Conservation (phyloP, 257 asterid genomes). For the Nicotiana otophora region DNA sequence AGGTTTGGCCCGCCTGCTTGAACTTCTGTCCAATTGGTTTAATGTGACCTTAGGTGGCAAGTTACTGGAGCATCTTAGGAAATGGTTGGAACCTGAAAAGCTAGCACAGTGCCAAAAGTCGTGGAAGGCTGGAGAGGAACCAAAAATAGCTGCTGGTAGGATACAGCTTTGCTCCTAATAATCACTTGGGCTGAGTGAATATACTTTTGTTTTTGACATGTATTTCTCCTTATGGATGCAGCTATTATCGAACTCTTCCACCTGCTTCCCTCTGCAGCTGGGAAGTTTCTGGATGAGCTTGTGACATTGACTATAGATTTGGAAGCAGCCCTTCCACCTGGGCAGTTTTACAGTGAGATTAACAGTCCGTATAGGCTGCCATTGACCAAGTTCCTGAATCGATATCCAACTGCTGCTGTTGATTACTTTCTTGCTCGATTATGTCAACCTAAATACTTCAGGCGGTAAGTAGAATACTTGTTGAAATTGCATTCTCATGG, state of each 20-base stretch:
- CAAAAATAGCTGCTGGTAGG: slow-evolving; percentile 98
- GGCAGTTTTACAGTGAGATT: slow-evolving; percentile 94
- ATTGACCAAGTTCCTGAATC: slow-evolving; percentile 88
- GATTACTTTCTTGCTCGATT: slow-evolving; percentile 91
- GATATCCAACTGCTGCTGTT: slow-evolving; percentile 85
- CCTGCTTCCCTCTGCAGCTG: slow-evolving; percentile 97
- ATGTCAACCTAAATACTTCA: slow-evolving; percentile 77
- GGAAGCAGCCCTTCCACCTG: slow-evolving; percentile 97
- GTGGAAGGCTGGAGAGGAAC: slow-evolving; percentile 99
- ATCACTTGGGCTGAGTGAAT: not conserved
- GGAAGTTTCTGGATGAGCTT: slow-evolving; percentile 95
- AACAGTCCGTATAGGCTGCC: slow-evolving; percentile 98
- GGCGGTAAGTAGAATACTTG: slow-evolving; percentile 54
- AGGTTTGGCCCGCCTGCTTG: slow-evolving; percentile 97
- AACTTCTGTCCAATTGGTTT: slow-evolving; percentile 96
- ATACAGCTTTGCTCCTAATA: slow-evolving; percentile 3
- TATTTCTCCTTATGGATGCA: slow-evolving; percentile 34
- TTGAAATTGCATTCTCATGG: slow-evolving; percentile 1
- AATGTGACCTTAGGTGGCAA: slow-evolving; percentile 98
- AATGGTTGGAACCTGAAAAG: slow-evolving; percentile 99
- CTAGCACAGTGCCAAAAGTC: slow-evolving; percentile 89
- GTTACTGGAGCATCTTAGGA: slow-evolving; percentile 94
- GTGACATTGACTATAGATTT: slow-evolving; percentile 93
- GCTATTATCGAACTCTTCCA: slow-evolving; percentile 99
- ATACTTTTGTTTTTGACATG: not conserved